phyloP scores from a whole-genome alignment of 352 stramenopile species.

The Elongisporangium undulatum region DNA sequence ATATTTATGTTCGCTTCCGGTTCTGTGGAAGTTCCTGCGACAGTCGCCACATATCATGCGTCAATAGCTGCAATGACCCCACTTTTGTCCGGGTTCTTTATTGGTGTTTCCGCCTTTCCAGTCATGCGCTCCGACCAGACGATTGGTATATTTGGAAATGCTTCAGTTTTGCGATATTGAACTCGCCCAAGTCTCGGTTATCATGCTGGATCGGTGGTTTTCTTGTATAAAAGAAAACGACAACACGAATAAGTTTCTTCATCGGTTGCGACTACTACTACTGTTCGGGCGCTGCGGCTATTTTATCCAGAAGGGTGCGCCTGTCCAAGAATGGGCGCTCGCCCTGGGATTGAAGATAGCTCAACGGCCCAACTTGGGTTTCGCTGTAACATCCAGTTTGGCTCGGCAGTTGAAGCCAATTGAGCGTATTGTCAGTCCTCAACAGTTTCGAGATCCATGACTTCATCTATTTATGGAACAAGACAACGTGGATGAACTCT shows the following conservation, averaged over 20 bases:
- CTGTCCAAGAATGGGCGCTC: background rate
- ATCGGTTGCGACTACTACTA: background rate
- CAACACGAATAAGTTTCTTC: too few species aligned
- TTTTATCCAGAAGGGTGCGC: background rate
- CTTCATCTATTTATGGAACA: background rate
- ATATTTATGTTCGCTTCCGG: background rate
- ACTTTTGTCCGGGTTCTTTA: too few species aligned
- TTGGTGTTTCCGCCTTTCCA: too few species aligned
- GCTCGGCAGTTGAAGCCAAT: background rate
- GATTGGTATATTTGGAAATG: background rate
- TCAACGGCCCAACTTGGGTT: background rate
- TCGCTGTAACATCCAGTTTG: background rate
- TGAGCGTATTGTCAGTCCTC: background rate
- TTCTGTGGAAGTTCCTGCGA: background rate
- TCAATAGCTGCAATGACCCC: background rate
- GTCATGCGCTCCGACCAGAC: background rate
- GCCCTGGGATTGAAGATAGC: background rate
- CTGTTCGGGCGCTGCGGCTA: background rate
- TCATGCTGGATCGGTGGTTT: background rate
- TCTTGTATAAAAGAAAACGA: background rate
- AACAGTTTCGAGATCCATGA: background rate
- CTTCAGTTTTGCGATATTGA: background rate
- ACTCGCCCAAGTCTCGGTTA: background rate
- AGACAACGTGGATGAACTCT: background rate
- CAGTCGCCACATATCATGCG: background rate